Conservation (phyloP, 352 stramenopile genomes). For the Phytophthora colocasiae region DNA sequence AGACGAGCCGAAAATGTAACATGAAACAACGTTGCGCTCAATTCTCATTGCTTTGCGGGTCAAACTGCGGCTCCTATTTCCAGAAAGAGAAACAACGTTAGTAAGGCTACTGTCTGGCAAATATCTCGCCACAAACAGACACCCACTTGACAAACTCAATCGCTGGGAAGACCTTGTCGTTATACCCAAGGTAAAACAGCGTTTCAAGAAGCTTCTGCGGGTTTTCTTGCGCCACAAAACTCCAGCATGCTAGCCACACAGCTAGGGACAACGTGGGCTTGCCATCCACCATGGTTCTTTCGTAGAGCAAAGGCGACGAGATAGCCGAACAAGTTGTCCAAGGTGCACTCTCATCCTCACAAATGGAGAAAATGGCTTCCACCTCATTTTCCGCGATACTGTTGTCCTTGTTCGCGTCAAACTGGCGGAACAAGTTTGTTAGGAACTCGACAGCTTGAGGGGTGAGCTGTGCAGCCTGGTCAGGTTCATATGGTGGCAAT, state of each 20-base stretch:
- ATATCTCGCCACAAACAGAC: neutral
- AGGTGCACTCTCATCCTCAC: conserved; percentile 66
- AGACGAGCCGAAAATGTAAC: conserved; percentile 65
- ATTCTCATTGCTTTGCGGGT: conserved; percentile 66
- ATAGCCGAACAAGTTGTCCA: conserved; percentile 75
- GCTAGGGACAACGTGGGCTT: conserved; percentile 59
- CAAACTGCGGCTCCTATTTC: conserved; percentile 54
- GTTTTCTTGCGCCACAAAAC: conserved; percentile 79
- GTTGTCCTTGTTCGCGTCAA: conserved; percentile 86
- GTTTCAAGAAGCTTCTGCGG: conserved; percentile 77
- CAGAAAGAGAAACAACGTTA: conserved; percentile 9
- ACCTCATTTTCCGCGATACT: conserved; percentile 74
- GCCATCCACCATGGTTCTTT: conserved; percentile 60
- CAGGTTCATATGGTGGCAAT: conserved; percentile 62
- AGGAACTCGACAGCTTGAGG: conserved; percentile 74
- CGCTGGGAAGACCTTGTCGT: conserved; percentile 71
- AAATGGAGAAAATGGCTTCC: conserved; percentile 87
- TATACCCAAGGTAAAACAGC: conserved; percentile 86
- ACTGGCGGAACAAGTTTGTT: conserved; percentile 79
- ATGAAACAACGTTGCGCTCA: conserved; percentile 76
- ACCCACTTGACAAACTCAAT: conserved; percentile 75
- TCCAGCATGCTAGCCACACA: conserved; percentile 78
- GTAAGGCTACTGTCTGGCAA: neutral
- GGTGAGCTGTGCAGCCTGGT: conserved; percentile 83
- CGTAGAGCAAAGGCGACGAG: conserved; percentile 62